Base-by-base conservation (phyloP, 257 asterid genomes). In the Sherardia arvensis region DNA sequence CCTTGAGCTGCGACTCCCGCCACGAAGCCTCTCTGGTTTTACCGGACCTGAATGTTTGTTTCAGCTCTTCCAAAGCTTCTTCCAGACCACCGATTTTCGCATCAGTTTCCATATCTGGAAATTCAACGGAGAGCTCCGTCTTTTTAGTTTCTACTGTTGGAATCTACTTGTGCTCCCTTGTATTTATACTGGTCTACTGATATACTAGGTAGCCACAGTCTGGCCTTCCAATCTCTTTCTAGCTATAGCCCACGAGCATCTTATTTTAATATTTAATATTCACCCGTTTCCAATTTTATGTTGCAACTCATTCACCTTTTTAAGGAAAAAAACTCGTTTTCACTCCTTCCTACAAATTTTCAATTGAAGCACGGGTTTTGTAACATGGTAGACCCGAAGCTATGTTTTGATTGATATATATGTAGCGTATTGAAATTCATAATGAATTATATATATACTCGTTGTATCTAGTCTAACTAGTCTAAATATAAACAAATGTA, bases 21-120 rank as follows among this genome's bases (percentile, higher is more conserved):
- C 97, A 90, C 3, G 89, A 73, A 69, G 76, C 91, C 64, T 78
- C 85, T 65, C 64, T 84, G 1, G 97, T 90, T 72, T 69, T 82
- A 21, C 93, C 96, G 25, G 84, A 76, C 59, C 61, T 78, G 61
- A 64, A 85, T 12, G 90, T 74, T n/a, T 76, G 66, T 56, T 81
- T 82, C 76, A 87, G 22, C 69, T 74, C 86, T 62, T 60, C 68
- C 54, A 81, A 5, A 26, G 74, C 83, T 43, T 10, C 65, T 43
- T 78, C 83, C 65, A 82, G 9, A 45, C 3, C 47, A 45, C 3
- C 47, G 47, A 11, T 3, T 38, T 5, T 38, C 47, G 17, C 17
- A 5, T 11, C 47, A 38, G 17, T 38, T 38, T 38, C 47, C 47
- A 38, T 38, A 38, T 38, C 15, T 38, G 12, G 47, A 38, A 38